phyloP scores from a whole-genome alignment of 371 early-diverging fungal species.

The Gilbertella persicaria region DNA sequence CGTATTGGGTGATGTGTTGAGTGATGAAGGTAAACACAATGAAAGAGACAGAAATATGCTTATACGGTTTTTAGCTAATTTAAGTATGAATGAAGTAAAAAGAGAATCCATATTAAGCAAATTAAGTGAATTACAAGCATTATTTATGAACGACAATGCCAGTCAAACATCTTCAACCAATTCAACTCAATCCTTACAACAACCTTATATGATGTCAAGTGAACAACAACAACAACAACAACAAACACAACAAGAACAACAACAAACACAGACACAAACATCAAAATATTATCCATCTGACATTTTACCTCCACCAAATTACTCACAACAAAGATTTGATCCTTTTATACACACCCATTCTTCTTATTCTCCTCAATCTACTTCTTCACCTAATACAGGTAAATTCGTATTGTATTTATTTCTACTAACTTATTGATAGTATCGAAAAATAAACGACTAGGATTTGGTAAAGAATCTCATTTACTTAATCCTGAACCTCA shows the following conservation, averaged over 20 bases:
- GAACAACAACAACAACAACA: not conserved
- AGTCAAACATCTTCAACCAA: not conserved
- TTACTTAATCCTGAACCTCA: constrained; percentile 22
- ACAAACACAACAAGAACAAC: not conserved
- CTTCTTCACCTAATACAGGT: not conserved
- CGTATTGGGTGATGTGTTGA: not conserved
- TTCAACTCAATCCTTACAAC: not conserved
- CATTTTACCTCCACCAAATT: not conserved
- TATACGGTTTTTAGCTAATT: not conserved
- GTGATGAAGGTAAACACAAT: not conserved
- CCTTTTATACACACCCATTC: not conserved
- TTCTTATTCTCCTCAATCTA: not conserved
- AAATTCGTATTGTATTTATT: not conserved
- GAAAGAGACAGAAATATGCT: not conserved
- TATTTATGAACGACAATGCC: not conserved
- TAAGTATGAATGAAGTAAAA: not conserved
- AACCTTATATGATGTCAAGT: not conserved
- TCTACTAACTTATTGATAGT: not conserved
- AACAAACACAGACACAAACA: not conserved
- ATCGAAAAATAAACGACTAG: constrained; percentile 9
- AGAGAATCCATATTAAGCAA: not conserved
- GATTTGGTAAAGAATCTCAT: constrained; percentile 25
- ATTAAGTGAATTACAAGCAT: constrained; percentile 1
- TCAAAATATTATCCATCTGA: not conserved
- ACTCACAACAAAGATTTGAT: not conserved